phyloP scores from a whole-genome alignment of 2,329 filamentous ascomycete species.

The Cercospora sojina region DNA sequence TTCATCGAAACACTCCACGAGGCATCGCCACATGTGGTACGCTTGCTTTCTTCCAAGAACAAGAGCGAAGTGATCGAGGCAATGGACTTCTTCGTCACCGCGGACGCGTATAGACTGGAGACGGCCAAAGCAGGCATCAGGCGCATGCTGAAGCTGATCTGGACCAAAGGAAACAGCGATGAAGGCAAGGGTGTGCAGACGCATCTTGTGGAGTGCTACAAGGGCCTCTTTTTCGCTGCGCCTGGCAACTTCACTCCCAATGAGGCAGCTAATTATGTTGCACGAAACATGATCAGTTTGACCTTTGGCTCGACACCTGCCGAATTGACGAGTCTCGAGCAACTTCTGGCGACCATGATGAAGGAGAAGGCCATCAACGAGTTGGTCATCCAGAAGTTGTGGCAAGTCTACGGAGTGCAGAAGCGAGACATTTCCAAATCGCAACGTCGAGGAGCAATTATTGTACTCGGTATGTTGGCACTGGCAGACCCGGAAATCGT shows the following conservation, averaged over 20 bases:
- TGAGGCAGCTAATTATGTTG: conserved; percentile 91
- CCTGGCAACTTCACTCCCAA: conserved; percentile 84
- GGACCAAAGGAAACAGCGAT: conserved; percentile 99
- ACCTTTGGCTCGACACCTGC: conserved; percentile 94
- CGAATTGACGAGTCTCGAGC: conserved; percentile 91
- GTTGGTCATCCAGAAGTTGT: conserved; percentile 83
- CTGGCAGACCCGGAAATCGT: conserved; percentile 90
- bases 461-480: conserved; percentile 94
- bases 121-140: conserved; percentile 89
- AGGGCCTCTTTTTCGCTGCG: conserved; percentile 91
- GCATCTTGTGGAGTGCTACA: conserved; percentile 96
- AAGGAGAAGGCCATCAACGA: conserved; percentile 84
- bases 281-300: conserved; percentile 97
- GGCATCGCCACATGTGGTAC: conserved; percentile 76
- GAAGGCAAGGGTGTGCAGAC: conserved; percentile 98
- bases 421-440: conserved; percentile 89
- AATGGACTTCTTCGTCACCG: conserved; percentile 96
- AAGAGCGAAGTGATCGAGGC: conserved; percentile 98
- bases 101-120: conserved; percentile 94
- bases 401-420: conserved; percentile 96
- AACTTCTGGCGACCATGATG: conserved; percentile 96
- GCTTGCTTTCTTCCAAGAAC: conserved; percentile 89
- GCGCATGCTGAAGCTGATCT: conserved; percentile 93
- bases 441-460: conserved; percentile 89
- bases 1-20: conserved; percentile 91